phyloP scores from a whole-genome alignment of 2,329 filamentous ascomycete genomes.

The Fusarium keratoplasticum region DNA sequence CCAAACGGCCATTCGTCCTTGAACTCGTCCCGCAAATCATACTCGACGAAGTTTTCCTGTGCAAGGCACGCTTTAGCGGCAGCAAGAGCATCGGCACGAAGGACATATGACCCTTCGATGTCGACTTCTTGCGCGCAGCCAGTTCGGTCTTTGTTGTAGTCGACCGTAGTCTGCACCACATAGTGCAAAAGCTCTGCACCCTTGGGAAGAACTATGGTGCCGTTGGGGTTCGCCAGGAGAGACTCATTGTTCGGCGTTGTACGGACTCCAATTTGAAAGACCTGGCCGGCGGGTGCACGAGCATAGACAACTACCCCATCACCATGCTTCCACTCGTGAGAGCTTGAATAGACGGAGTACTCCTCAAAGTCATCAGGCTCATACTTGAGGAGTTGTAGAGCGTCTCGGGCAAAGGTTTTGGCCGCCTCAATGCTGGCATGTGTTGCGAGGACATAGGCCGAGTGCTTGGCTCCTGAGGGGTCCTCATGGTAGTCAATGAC shows the following conservation, averaged over 20 bases:
- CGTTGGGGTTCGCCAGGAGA: slow-evolving; percentile 35
- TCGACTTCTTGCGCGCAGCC: slow-evolving; percentile 50
- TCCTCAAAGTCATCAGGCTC: slow-evolving; percentile 50
- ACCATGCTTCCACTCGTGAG: slow-evolving; percentile 50
- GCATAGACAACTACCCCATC: slow-evolving; percentile 54
- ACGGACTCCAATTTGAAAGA: slow-evolving; percentile 52
- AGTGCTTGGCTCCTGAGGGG: slow-evolving; percentile 43
- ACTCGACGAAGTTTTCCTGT: slow-evolving; percentile 48
- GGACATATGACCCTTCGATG: slow-evolving; percentile 54
- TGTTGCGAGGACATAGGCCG: slow-evolving; percentile 53
- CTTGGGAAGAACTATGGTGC: slow-evolving; percentile 37
- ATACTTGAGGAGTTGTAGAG: slow-evolving; percentile 51
- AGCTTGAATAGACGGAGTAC: slow-evolving; percentile 42
- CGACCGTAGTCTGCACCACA: slow-evolving; percentile 55
- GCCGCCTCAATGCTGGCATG: slow-evolving; percentile 51
- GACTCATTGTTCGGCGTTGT: slow-evolving; percentile 52
- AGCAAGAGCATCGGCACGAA: slow-evolving; percentile 47
- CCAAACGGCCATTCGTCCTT: slow-evolving; percentile 56
- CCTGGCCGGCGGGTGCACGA: slow-evolving; percentile 50
- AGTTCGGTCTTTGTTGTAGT: slow-evolving; percentile 54
- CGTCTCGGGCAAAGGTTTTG: slow-evolving; percentile 49
- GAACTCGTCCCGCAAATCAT: slow-evolving; percentile 48
- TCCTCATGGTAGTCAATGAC: slow-evolving; percentile 45
- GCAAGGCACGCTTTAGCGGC: slow-evolving; percentile 51
- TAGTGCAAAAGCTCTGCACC: slow-evolving; percentile 51